Evolutionary conservation across 805 yeast species (phyloP).

Genomic region (Metschnikowia anglica): DNA sequence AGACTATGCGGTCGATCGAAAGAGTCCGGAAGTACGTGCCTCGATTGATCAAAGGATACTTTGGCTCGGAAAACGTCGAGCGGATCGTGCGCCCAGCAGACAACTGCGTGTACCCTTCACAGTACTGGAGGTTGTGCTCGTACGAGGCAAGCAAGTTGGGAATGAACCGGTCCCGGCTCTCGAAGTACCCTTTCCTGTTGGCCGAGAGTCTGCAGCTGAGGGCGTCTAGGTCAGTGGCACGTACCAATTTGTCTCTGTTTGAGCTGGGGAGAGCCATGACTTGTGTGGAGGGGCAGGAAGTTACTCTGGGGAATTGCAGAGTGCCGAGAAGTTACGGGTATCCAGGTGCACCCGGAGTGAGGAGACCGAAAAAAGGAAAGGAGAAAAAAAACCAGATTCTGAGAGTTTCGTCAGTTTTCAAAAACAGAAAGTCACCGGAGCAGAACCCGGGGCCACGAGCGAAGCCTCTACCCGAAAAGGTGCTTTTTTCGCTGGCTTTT

Average conservation of each 20-base stretch:
- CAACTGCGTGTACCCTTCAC: constrained; percentile 39
- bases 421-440: no score
- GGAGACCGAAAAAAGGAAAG: no score
- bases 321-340: no score
- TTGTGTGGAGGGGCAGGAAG: not conserved
- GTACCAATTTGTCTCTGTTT: constrained; percentile 44
- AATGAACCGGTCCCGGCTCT: constrained; percentile 39
- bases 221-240: constrained; percentile 69
- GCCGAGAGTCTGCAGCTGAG: constrained; percentile 62
- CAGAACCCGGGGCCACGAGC: no score
- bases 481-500: no score
- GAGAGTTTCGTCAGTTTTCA: no score
- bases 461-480: no score
- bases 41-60: constrained; percentile 65
- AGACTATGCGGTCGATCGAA: constrained; percentile 48
- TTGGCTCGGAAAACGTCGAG: constrained; percentile 40
- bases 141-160: constrained; percentile 36
- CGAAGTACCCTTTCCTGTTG: constrained; percentile 47
- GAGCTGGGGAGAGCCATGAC: constrained; percentile 27
- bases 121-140: constrained; percentile 36
- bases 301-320: not conserved
- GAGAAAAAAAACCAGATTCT: no score
- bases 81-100: constrained; percentile 42
- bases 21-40: constrained; percentile 66
- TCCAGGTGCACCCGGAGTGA: no score